Conservation (phyloP, 495 filamentous ascomycete genomes). For the Penicillium roqueforti region DNA sequence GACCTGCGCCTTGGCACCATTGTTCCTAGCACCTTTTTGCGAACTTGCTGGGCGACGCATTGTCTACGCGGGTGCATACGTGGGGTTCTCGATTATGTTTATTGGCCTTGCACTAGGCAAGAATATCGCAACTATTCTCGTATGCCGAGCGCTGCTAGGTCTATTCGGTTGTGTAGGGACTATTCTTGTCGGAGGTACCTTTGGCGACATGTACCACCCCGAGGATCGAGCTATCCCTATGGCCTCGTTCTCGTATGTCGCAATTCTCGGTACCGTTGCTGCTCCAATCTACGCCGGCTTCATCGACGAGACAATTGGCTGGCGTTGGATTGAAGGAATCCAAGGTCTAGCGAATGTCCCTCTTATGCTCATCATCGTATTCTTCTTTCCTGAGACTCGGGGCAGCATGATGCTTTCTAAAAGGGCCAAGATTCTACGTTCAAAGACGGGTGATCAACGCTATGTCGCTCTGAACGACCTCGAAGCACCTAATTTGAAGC, state of each 20-base stretch:
- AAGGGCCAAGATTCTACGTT: constrained; percentile 55
- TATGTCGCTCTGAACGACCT: constrained; percentile 67
- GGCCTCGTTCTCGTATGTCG: constrained; percentile 70
- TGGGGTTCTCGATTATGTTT: constrained; percentile 40
- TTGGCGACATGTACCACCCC: constrained; percentile 68
- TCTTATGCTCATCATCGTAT: constrained; percentile 46
- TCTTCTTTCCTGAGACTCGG: constrained; percentile 70
- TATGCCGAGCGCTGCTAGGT: constrained; percentile 65
- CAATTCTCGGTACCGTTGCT: constrained; percentile 67
- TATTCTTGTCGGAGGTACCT: constrained; percentile 71
- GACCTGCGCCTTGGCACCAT: constrained; percentile 36
- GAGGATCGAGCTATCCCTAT: constrained; percentile 77
- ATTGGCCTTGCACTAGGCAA: constrained; percentile 43
- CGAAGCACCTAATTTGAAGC: constrained; percentile 34
- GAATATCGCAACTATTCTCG: constrained; percentile 69
- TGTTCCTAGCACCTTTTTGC: constrained; percentile 45
- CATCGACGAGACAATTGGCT: constrained; percentile 61
- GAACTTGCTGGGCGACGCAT: constrained; percentile 40
- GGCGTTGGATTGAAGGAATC: constrained; percentile 81
- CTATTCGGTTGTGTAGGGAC: constrained; percentile 75
- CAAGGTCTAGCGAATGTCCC: constrained; percentile 67
- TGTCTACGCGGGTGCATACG: constrained; percentile 38
- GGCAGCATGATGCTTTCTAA: constrained; percentile 52
- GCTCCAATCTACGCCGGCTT: constrained; percentile 72
- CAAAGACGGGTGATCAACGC: constrained; percentile 55